Evolutionary conservation across 2,329 filamentous ascomycete genomes (phyloP), one percentile per base, ranked within the genome.

Genomic region (Neonectria coccinea): DNA sequence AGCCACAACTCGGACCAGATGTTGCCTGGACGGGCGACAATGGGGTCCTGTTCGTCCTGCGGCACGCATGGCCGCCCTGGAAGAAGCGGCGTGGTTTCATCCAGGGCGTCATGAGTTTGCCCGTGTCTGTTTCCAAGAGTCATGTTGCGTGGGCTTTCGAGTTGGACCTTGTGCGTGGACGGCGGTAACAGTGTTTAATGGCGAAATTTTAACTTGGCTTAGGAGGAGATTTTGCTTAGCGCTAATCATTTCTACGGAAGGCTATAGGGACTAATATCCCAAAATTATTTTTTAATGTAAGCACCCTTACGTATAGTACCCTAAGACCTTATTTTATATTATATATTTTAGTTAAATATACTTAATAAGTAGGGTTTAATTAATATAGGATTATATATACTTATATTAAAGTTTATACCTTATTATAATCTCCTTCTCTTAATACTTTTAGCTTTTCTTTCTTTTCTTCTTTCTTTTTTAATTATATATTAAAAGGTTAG

Each of bases 1-100:
- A 73, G 72, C 22, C 47, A 52, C 1, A 74, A 22, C 56, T 74
- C 71, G 6, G 64, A 41, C 57, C 41, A 67, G 61, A 70, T 66
- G 54, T 55, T 56, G 25, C 41, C 22, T 41, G 25, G 1, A n/a
- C 9, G 0, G 47, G 33, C 42, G 53, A 22, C 63, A 36, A n/a
- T 14, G 3, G 20, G 9, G 1, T 50, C 14, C 4, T 64, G 36
- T 11, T 20, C 7, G 10, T 41, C 48, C 22, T 31, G 18, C n/a
- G 18, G 33, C 11, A 22, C 20, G 6, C 39, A 42, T 5, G 52
- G 22, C 20, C 31, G 52, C 22, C 39, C 41, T 11, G 50, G 20
- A 2, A 71, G n/a, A 41, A 71, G 48, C 14, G 70, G 67, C 1
- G 63, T n/a, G 7, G 66, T 52, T 54, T 71, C 70, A 11, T 51